phyloP scores from a whole-genome alignment of 2,329 filamentous ascomycete genomes.

The Trematosphaeria pertusa region DNA sequence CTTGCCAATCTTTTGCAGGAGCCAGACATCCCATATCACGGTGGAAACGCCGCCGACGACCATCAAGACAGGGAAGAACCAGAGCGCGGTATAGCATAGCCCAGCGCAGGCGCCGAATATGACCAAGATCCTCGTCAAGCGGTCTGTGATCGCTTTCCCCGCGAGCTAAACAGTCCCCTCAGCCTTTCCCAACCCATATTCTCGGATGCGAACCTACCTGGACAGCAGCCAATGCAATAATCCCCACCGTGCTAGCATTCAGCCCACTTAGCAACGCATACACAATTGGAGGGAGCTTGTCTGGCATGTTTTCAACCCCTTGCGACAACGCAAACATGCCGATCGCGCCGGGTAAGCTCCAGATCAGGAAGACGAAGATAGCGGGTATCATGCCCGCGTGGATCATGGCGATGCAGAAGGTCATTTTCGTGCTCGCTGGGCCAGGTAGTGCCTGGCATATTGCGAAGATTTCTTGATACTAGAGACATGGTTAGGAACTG shows the following conservation, averaged over 20 bases:
- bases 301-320: slow-evolving; percentile 67
- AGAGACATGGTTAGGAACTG: too few relatives aligned
- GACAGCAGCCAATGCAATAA: slow-evolving; percentile 74
- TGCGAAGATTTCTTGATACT: slow-evolving; percentile 76
- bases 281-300: slow-evolving; percentile 65
- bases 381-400: slow-evolving; percentile 65
- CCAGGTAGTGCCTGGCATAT: slow-evolving; percentile 72
- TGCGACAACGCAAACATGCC: slow-evolving; percentile 73
- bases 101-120: slow-evolving; percentile 70
- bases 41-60: slow-evolving; percentile 60
- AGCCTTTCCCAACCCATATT: too few relatives aligned
- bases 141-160: slow-evolving; percentile 71
- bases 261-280: slow-evolving; percentile 76
- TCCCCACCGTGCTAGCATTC: slow-evolving; percentile 74
- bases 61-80: slow-evolving; percentile 76
- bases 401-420: slow-evolving; percentile 70
- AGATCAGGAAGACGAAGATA: slow-evolving; percentile 65
- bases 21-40: slow-evolving; percentile 63
- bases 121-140: slow-evolving; percentile 67
- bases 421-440: slow-evolving; percentile 72
- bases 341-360: slow-evolving; percentile 72
- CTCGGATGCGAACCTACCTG: too few relatives aligned
- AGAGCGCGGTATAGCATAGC: slow-evolving; percentile 73
- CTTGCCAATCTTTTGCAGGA: slow-evolving; percentile 52
- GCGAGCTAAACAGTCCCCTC: too few relatives aligned